A percentile compares a stretch with the other conserved stretches of the same genome.
Evolutionary conservation across 441 rosid genomes (phyloP).

Genomic region (Flueggea neowawraea): DNA sequence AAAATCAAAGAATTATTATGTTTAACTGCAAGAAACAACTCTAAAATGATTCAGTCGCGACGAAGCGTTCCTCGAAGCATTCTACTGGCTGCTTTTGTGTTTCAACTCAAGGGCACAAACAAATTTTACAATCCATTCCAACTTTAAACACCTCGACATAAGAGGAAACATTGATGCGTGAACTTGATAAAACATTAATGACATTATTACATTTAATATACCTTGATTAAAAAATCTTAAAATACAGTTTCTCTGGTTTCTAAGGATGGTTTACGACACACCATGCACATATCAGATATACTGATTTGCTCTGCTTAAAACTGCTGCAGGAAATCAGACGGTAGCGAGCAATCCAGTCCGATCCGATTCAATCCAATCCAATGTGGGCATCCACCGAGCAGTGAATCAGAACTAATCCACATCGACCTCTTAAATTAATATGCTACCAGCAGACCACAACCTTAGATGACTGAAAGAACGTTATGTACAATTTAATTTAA

Average conservation of each 20-base stretch:
- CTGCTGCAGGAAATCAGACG: no score
- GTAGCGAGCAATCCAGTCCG: neutral
- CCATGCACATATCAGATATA: no score
- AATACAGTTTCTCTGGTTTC: neutral
- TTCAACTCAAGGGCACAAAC: no score
- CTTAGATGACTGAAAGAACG: slow-evolving; percentile 17
- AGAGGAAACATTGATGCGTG: neutral
- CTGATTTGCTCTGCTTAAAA: no score
- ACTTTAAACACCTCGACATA: no score
- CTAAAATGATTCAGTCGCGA: no score
- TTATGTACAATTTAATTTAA: slow-evolving; percentile 16
- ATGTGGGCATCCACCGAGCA: neutral
- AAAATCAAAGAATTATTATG: no score
- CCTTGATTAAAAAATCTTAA: slow-evolving; percentile 5
- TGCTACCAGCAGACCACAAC: slow-evolving; percentile 14
- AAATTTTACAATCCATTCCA: no score
- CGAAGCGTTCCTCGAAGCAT: no score
- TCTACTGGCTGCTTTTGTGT: no score
- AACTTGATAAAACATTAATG: slow-evolving; percentile 1
- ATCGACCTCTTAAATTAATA: slow-evolving; percentile 4
- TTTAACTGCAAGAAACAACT: no score
- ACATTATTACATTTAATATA: slow-evolving; percentile 7
- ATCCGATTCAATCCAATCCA: slow-evolving; percentile 1
- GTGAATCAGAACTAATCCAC: slow-evolving; percentile 1
- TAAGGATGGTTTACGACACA: neutral